Percentiles rank a stretch among this genome's conserved stretches.
These are phyloP conservation scores for Picea abies DNA, from an alignment of 83 land plant genomes.

Conservation along the genomic window DNA sequence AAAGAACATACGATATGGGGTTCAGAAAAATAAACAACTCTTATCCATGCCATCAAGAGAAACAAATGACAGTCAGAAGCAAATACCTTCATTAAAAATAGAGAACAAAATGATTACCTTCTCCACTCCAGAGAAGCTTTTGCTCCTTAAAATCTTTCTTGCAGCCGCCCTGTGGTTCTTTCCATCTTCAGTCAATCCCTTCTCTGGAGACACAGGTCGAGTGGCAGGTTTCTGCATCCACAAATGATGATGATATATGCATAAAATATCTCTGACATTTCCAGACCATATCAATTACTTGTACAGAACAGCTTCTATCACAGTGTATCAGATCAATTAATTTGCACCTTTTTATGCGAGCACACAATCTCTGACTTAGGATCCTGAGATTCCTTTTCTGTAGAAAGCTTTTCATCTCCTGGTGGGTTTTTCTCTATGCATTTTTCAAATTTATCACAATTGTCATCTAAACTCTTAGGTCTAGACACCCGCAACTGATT, in stretches of 20 bases:
- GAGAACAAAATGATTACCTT: slow-evolving; percentile 30
- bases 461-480: not conserved
- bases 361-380: not conserved
- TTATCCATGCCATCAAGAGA: not conserved
- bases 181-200: not conserved
- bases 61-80: not conserved
- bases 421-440: not conserved
- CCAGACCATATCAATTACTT: not conserved
- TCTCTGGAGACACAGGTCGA: slow-evolving; percentile 9
- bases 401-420: not conserved
- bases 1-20: not conserved
- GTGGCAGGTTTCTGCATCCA: not conserved
- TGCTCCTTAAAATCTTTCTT: slow-evolving; percentile 36
- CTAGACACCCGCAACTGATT: not conserved
- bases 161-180: slow-evolving; percentile 13
- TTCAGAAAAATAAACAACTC: not conserved
- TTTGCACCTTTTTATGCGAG: not conserved
- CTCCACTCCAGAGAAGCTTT: slow-evolving; percentile 39
- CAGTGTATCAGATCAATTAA: not conserved
- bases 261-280: not conserved
- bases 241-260: not conserved
- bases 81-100: not conserved
- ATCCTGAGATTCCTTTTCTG: not conserved
- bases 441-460: not conserved
- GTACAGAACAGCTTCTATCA: not conserved